phyloP scores from a whole-genome alignment of 495 filamentous ascomycete species.

The Recurvomyces mirabilis region DNA sequence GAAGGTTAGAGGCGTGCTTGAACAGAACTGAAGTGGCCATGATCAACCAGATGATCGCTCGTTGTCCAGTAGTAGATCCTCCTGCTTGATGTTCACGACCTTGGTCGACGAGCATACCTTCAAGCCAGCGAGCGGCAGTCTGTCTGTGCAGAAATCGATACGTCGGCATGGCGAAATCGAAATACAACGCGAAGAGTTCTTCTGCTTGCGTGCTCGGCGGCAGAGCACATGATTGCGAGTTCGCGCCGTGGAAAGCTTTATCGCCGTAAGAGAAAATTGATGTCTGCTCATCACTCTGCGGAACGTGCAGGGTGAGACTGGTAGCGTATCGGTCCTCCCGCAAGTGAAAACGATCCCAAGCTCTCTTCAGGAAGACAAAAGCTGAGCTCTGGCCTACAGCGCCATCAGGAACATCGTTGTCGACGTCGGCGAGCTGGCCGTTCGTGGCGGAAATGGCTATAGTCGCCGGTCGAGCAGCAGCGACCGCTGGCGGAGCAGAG shows the following conservation, averaged over 20 bases:
- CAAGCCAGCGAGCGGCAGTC: conserved; percentile 10
- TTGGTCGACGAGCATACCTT: background rate
- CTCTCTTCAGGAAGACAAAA: conserved; percentile 11
- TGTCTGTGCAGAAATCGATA: conserved; percentile 19
- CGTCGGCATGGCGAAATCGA: conserved; percentile 19
- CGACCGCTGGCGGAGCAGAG: too few species aligned
- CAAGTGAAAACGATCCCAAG: conserved; percentile 13
- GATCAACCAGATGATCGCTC: conserved; percentile 15
- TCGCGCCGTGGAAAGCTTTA: background rate
- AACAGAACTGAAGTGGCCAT: conserved; percentile 8
- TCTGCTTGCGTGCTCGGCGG: background rate
- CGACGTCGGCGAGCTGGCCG: background rate
- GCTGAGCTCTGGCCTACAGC: conserved; percentile 6
- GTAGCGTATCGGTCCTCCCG: background rate
- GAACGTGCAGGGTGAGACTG: background rate
- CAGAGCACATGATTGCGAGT: background rate
- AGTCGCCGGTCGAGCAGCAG: background rate
- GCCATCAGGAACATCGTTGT: background rate
- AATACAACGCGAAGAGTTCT: conserved; percentile 10
- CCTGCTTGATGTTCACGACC: background rate
- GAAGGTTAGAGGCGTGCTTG: background rate
- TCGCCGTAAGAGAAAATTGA: conserved; percentile 19
- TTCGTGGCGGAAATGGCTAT: background rate
- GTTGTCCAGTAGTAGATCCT: background rate
- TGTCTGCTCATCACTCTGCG: background rate